Percentiles rank a stretch among this genome's conserved stretches.
Conservation (phyloP, 257 asterid genomes). For the Avicennia marina region DNA sequence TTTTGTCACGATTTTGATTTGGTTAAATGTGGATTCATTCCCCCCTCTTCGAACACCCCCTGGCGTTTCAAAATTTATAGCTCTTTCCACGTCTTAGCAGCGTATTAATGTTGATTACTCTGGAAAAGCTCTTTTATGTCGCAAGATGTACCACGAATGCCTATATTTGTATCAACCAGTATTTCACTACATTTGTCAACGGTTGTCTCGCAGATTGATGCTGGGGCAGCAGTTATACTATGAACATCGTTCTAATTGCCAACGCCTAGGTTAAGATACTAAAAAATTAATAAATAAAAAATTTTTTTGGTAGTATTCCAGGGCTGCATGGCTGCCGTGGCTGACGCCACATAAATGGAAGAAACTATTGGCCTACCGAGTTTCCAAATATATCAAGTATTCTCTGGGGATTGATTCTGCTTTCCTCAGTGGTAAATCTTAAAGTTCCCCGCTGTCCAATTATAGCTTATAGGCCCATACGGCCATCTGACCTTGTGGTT, state of each 20-base stretch:
- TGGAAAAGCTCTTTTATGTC: background rate
- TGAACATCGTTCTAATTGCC: background rate
- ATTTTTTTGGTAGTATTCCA: slow-evolving; percentile 22
- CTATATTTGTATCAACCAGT: background rate
- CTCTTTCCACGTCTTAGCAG: background rate
- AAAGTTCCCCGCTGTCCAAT: slow-evolving; percentile 45
- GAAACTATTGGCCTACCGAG: slow-evolving; percentile 26
- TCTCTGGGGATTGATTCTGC: slow-evolving; percentile 52
- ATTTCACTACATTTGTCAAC: background rate
- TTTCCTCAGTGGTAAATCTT: slow-evolving; percentile 59
- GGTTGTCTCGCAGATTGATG: background rate
- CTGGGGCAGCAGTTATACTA: background rate
- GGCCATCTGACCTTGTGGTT: slow-evolving; percentile 62
- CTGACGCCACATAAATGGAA: slow-evolving; percentile 62
- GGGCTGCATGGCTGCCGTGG: slow-evolving; percentile 48
- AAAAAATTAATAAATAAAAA: slow-evolving; percentile 8
- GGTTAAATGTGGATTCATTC: slow-evolving; percentile 10
- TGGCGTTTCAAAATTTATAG: background rate
- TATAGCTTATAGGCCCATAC: slow-evolving; percentile 69
- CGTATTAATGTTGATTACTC: slow-evolving; percentile 2
- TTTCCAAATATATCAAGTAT: slow-evolving; percentile 35
- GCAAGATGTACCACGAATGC: background rate
- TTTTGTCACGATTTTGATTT: slow-evolving; percentile 8
- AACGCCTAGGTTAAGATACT: background rate
- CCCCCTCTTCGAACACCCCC: background rate